Conservation (phyloP, 257 asterid species). For the Sherardia arvensis region DNA sequence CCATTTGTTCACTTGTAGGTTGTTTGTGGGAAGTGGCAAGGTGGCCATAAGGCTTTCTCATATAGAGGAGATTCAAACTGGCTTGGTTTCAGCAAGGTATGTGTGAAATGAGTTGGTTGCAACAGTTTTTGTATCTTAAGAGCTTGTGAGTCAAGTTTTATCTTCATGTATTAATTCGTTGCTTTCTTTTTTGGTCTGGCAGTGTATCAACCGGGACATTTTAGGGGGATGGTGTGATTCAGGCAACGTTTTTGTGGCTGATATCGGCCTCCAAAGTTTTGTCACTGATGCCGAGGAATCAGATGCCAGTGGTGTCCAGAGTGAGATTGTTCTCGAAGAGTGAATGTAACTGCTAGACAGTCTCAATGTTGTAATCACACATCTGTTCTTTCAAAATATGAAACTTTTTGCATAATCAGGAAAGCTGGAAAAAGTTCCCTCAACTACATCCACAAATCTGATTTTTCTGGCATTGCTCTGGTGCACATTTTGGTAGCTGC, state of each 20-base stretch:
- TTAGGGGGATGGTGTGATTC: constrained; percentile 45
- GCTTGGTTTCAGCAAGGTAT: constrained; percentile 96
- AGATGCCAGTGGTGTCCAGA: background rate
- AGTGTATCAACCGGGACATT: constrained; percentile 28
- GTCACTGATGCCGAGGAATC: background rate
- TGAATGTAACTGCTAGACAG: background rate
- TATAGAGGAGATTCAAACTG: constrained; percentile 96
- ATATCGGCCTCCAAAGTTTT: constrained; percentile 9
- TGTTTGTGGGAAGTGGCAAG: constrained; percentile 69
- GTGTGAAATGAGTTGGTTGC: background rate
- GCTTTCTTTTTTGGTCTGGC: background rate
- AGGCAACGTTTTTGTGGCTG: constrained; percentile 32
- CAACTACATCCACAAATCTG: too few species aligned
- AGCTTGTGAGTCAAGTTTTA: background rate
- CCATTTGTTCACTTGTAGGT: constrained; percentile 39
- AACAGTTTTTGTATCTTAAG: background rate
- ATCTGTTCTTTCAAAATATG: too few species aligned
- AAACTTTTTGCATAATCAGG: too few species aligned
- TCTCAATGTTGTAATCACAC: too few species aligned
- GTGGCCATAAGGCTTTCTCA: constrained; percentile 52
- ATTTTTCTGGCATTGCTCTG: too few species aligned
- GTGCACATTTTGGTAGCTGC: too few species aligned
- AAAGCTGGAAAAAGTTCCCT: too few species aligned
- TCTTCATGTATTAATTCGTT: background rate
- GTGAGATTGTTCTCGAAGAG: background rate